Percentiles rank a stretch among this genome's conserved stretches.
These are phyloP conservation scores for Perkinsus chesapeaki DNA, from an alignment of 169 alveolate species.

Conservation along the genomic window DNA sequence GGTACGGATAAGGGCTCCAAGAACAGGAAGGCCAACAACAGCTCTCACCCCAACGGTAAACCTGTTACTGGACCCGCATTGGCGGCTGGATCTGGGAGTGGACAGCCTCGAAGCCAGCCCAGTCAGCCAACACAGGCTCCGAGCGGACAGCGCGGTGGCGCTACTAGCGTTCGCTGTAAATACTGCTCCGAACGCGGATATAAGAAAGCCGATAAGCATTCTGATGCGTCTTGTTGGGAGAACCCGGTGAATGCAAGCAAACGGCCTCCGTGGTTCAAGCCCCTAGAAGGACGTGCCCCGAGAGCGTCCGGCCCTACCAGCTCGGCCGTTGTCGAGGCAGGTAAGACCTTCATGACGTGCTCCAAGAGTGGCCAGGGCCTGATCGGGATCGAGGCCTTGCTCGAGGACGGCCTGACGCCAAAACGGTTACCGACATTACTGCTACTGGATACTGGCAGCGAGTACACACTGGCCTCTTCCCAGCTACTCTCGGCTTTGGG, in stretches of 20 bases:
- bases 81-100: neutral
- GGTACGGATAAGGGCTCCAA: neutral
- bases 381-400: no score
- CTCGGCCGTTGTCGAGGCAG: neutral
- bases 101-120: no score
- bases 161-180: neutral
- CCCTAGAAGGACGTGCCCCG: neutral
- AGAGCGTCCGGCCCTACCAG: neutral
- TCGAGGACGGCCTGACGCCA: neutral
- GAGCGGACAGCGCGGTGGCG: neutral
- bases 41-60: neutral
- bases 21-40: neutral
- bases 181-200: neutral
- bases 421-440: neutral
- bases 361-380: neutral
- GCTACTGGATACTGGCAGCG: neutral
- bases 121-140: no score
- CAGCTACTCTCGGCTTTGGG: neutral
- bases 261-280: neutral
- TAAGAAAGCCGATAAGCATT: neutral
- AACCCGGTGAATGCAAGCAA: neutral
- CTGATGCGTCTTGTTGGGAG: neutral
- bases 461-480: neutral
- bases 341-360: neutral
- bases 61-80: neutral